These are phyloP conservation scores for Candida nemodendra DNA, from an alignment of 805 yeast species.

Conservation along the genomic window DNA sequence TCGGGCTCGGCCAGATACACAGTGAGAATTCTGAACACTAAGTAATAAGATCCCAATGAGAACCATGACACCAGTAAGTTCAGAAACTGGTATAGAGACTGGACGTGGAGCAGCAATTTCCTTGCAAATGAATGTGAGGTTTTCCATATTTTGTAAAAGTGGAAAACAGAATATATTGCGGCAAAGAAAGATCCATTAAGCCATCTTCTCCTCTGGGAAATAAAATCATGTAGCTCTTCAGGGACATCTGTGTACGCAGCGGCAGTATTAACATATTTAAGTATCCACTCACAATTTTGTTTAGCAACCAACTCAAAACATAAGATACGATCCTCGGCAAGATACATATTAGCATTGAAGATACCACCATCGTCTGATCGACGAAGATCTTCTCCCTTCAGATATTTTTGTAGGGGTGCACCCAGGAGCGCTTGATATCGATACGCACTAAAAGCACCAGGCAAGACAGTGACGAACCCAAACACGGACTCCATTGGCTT, in stretches of 20 bases:
- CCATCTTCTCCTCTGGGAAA: slow-evolving; percentile 95
- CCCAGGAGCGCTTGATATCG: slow-evolving; percentile 82
- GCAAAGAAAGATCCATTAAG: slow-evolving; percentile 96
- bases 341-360: slow-evolving; percentile 92
- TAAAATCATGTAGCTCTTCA: slow-evolving; percentile 78
- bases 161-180: slow-evolving; percentile 80
- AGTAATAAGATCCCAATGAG: slow-evolving; percentile 82
- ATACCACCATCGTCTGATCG: slow-evolving; percentile 66
- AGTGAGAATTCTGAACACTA: slow-evolving; percentile 86
- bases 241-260: slow-evolving; percentile 97
- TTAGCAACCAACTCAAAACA: slow-evolving; percentile 97
- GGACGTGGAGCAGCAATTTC: slow-evolving; percentile 70
- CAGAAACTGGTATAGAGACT: slow-evolving; percentile 74
- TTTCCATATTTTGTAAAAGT: slow-evolving; percentile 72
- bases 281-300: slow-evolving; percentile 64
- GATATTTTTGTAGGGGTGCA: slow-evolving; percentile 81
- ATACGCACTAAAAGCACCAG: slow-evolving; percentile 97
- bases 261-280: slow-evolving; percentile 84
- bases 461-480: slow-evolving; percentile 91
- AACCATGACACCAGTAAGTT: slow-evolving; percentile 87
- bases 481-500: slow-evolving; percentile 94
- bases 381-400: slow-evolving; percentile 85
- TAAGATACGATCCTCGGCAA: slow-evolving; percentile 93
- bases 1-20: slow-evolving; percentile 66
- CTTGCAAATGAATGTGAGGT: slow-evolving; percentile 71